Evolutionary conservation across 179 eudicot genomes (phyloP).

Genomic region (Patellifolia procumbens): DNA sequence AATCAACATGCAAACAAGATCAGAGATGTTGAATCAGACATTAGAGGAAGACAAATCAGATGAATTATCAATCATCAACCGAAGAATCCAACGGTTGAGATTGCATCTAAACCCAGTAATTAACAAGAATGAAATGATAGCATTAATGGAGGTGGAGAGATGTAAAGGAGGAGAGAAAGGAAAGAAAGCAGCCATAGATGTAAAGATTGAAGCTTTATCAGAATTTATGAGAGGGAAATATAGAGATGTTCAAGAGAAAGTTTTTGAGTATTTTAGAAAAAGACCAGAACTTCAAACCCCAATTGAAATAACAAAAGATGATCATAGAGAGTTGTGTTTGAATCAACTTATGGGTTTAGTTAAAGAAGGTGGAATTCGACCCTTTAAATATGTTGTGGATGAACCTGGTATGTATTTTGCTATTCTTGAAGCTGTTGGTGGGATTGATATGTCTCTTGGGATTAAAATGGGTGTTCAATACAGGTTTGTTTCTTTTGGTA

Average conservation of each 20-base stretch:
- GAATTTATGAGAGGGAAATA: constrained; percentile 74
- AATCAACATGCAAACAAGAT: not conserved
- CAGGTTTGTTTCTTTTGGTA: constrained; percentile 44
- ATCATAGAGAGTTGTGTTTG: constrained; percentile 73
- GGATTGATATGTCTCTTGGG: constrained; percentile 85
- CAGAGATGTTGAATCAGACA: constrained; percentile 14
- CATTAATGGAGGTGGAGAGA: constrained; percentile 18
- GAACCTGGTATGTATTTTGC: constrained; percentile 83
- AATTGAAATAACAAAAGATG: constrained; percentile 68
- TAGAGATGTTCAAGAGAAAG: constrained; percentile 67
- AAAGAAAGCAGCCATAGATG: constrained; percentile 35
- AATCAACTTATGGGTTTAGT: constrained; percentile 69
- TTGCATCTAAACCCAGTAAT: constrained; percentile 46
- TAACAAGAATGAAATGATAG: not conserved
- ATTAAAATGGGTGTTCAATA: constrained; percentile 91
- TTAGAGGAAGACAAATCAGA: constrained; percentile 30
- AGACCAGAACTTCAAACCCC: constrained; percentile 83
- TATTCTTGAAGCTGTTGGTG: constrained; percentile 76
- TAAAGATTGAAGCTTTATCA: constrained; percentile 42
- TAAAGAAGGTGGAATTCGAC: constrained; percentile 64
- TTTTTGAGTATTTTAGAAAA: constrained; percentile 57
- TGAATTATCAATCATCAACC: constrained; percentile 22
- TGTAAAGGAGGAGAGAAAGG: constrained; percentile 37
- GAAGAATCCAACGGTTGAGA: constrained; percentile 57
- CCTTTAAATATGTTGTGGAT: constrained; percentile 56